A percentile compares a stretch with the other conserved stretches of the same genome.
These are phyloP conservation scores for Pichia sp. DNA, from an alignment of 1,139 yeast species.

Conservation along the genomic window DNA sequence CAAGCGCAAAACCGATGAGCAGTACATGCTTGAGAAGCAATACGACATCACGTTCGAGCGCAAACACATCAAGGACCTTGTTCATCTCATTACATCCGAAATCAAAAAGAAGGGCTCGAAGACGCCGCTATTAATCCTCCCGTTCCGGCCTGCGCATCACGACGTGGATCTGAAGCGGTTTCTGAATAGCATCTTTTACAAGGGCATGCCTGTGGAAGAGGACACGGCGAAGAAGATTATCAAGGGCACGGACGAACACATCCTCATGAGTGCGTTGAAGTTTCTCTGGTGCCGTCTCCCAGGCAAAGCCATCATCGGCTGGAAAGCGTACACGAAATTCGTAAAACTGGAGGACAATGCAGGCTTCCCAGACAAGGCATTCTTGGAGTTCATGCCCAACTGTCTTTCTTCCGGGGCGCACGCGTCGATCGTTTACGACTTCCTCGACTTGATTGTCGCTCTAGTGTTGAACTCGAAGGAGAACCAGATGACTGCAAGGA, in stretches of 20 bases:
- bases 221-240: conserved; percentile 38
- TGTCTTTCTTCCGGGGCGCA: conserved; percentile 81
- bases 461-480: conserved; percentile 77
- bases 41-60: conserved; percentile 49
- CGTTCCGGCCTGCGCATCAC: conserved; percentile 59
- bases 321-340: conserved; percentile 77
- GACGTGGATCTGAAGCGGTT: conserved; percentile 56
- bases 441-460: conserved; percentile 75
- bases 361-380: conserved; percentile 66
- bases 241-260: conserved; percentile 54
- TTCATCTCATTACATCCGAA: conserved; percentile 64
- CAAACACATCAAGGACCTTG: conserved; percentile 57
- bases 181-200: conserved; percentile 46
- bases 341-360: conserved; percentile 61
- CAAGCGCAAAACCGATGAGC: conserved; percentile 29
- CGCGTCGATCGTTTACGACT: conserved; percentile 85
- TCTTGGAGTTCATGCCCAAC: conserved; percentile 76
- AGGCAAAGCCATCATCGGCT: conserved; percentile 75
- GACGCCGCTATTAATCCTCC: conserved; percentile 62
- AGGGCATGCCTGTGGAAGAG: conserved; percentile 44
- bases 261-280: conserved; percentile 68
- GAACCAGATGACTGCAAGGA: conserved; percentile 75
- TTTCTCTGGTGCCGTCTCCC: conserved; percentile 86
- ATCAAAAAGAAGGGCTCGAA: conserved; percentile 54
- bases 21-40: conserved; percentile 19